These are phyloP conservation scores for Hordeum vulgare DNA, from an alignment of 176 grass and related monocot genomes.

Conservation along the genomic window DNA sequence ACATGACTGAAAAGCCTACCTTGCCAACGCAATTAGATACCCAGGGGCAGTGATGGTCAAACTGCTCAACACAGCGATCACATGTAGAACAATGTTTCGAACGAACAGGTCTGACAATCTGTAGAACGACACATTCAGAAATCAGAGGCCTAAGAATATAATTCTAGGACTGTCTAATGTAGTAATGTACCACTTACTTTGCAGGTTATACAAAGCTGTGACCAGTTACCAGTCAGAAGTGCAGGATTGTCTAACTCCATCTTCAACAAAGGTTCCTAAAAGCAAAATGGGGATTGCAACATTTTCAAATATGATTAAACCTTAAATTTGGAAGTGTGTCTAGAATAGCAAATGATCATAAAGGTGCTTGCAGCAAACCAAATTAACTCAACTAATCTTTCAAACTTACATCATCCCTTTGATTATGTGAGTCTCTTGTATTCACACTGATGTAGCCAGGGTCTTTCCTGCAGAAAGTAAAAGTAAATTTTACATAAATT, in stretches of 20 bases:
- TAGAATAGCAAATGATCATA: slow-evolving; percentile 14
- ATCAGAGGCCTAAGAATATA: slow-evolving; percentile 17
- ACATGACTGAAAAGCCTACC: slow-evolving; percentile 36
- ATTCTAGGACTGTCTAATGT: not conserved
- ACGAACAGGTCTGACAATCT: slow-evolving; percentile 93
- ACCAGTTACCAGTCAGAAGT: slow-evolving; percentile 86
- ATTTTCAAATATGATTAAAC: slow-evolving; percentile 15
- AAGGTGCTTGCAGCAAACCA: slow-evolving; percentile 9
- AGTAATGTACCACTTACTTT: slow-evolving; percentile 49
- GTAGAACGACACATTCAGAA: slow-evolving; percentile 26
- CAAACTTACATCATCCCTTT: slow-evolving; percentile 89
- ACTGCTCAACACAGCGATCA: slow-evolving; percentile 98
- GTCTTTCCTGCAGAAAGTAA: slow-evolving; percentile 75
- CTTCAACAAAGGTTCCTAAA: slow-evolving; percentile 94
- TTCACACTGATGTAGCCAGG: slow-evolving; percentile 84
- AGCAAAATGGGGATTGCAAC: slow-evolving; percentile 17
- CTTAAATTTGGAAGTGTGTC: not conserved
- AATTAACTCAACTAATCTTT: slow-evolving; percentile 28
- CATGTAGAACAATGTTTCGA: slow-evolving; percentile 98
- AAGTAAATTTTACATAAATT: slow-evolving; percentile 13
- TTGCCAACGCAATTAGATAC: slow-evolving; percentile 99
- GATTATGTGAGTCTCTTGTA: slow-evolving; percentile 60
- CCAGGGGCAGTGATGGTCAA: slow-evolving; percentile 99
- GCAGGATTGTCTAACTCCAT: slow-evolving; percentile 83
- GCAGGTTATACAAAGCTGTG: slow-evolving; percentile 95